Percentiles rank a stretch among this genome's conserved stretches.
Conservation (phyloP, 352 stramenopile species). For the Paralagenidium karlingii region DNA sequence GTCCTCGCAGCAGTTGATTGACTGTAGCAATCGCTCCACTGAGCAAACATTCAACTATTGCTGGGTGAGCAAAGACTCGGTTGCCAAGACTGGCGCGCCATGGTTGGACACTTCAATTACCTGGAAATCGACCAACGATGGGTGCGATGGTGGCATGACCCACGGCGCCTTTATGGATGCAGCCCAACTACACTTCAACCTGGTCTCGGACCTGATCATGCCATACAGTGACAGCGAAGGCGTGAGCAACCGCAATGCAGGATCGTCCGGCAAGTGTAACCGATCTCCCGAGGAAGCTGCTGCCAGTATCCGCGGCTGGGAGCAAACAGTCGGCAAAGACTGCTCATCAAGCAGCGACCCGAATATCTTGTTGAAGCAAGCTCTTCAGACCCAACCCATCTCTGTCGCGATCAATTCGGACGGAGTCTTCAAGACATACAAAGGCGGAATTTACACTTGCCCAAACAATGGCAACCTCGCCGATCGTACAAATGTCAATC, state of each 20-base stretch:
- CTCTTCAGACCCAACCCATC: conserved; percentile 49
- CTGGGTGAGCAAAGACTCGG: conserved; percentile 13
- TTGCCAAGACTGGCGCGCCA: conserved; percentile 21
- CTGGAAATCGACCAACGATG: conserved; percentile 65
- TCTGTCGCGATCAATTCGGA: conserved; percentile 66
- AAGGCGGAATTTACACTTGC: conserved; percentile 51
- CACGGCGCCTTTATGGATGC: conserved; percentile 69
- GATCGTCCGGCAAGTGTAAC: conserved; percentile 12
- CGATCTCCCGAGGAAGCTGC: conserved; percentile 41
- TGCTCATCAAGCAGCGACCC: conserved; percentile 37
- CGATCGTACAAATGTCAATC: conserved; percentile 62
- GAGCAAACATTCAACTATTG: conserved; percentile 69
- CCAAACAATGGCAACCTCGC: conserved; percentile 43
- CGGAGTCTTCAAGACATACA: conserved; percentile 58
- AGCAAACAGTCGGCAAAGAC: conserved; percentile 43
- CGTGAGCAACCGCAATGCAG: conserved; percentile 2
- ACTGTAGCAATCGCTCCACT: conserved; percentile 45
- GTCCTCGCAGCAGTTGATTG: conserved; percentile 67
- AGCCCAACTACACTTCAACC: conserved; percentile 36
- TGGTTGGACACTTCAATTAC: conserved; percentile 54
- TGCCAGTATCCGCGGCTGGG: conserved; percentile 57
- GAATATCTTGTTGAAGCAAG: conserved; percentile 31
- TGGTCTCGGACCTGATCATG: conserved; percentile 57
- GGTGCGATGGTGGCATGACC: conserved; percentile 74
- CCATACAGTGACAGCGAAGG: conserved; percentile 38